Percentiles rank a stretch among this genome's conserved stretches.
Evolutionary conservation across 108 stramenopile genomes (phyloP).

Genomic region (Cyclotella baltica): DNA sequence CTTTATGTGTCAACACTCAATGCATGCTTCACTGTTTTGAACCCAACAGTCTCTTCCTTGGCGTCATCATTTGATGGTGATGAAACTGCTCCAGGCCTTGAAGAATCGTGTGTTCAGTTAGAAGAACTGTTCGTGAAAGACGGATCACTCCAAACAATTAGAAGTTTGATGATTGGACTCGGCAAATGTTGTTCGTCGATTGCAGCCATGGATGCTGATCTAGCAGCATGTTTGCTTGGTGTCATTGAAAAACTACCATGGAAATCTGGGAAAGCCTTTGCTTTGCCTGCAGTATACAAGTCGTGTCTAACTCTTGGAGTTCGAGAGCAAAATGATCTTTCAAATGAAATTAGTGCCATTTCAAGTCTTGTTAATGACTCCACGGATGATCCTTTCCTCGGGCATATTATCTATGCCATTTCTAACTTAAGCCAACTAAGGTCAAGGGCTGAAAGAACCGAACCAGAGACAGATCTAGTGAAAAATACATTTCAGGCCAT

Average conservation of each 20-base stretch:
- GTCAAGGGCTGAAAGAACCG: slow-evolving; percentile 13
- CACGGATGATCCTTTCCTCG: slow-evolving; percentile 9
- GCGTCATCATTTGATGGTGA: slow-evolving; percentile 50
- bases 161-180: slow-evolving; percentile 56
- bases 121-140: slow-evolving; percentile 23
- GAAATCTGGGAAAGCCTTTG: slow-evolving; percentile 74
- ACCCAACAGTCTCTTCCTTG: slow-evolving; percentile 37
- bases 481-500: slow-evolving; percentile 17
- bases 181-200: slow-evolving; percentile 55
- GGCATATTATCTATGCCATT: slow-evolving; percentile 29
- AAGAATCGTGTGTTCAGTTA: slow-evolving; percentile 36
- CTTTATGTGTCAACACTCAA: slow-evolving; percentile 52
- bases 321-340: slow-evolving; percentile 43
- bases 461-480: slow-evolving; percentile 22
- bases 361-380: slow-evolving; percentile 1
- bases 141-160: slow-evolving; percentile 41
- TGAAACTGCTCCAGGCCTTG: slow-evolving; percentile 30
- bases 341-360: slow-evolving; percentile 7
- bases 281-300: slow-evolving; percentile 47
- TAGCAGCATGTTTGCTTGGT: slow-evolving; percentile 48
- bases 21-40: slow-evolving; percentile 38
- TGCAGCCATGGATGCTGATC: slow-evolving; percentile 44
- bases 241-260: slow-evolving; percentile 66
- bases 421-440: slow-evolving; percentile 30
- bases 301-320: slow-evolving; percentile 35